These are phyloP conservation scores for Parmales sp. DNA, from an alignment of 108 stramenopile genomes.

Conservation along the genomic window DNA sequence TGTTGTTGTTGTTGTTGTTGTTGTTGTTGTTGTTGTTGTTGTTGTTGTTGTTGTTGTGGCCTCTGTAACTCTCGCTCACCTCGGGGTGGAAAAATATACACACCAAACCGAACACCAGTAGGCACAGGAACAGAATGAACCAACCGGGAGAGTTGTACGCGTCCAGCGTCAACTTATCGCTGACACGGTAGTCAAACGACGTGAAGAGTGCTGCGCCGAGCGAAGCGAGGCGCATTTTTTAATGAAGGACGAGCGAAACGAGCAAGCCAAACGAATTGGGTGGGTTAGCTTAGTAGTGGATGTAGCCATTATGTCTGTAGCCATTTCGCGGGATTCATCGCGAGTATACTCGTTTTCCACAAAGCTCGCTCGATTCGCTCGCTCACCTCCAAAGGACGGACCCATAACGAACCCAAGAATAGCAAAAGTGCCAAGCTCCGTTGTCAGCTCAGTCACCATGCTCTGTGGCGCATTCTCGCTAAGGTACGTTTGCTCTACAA, in stretches of 20 bases:
- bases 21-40: not conserved
- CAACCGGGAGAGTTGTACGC: constrained; percentile 30
- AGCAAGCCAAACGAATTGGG: too few species aligned
- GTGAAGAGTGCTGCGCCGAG: constrained; percentile 30
- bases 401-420: constrained; percentile 33
- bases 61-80: not conserved
- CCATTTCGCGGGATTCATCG: too few species aligned
- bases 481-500: constrained; percentile 23
- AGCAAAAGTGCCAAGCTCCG: constrained; percentile 27
- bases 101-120: constrained; percentile 19
- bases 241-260: too few species aligned
- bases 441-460: constrained; percentile 21
- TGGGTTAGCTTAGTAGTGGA: too few species aligned
- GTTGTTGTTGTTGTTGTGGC: not conserved
- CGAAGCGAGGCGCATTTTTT: too few species aligned
- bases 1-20: not conserved
- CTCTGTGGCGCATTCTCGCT: constrained; percentile 19
- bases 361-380: too few species aligned
- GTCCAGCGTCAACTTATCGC: constrained; percentile 14
- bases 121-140: constrained; percentile 19
- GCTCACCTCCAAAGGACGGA: constrained; percentile 30
- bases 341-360: too few species aligned
- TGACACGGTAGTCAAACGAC: constrained; percentile 21
- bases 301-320: too few species aligned
- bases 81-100: constrained; percentile 20